phyloP scores from a whole-genome alignment of 768 basidiomycete genomes.

The Termitomyces bulborhizus region DNA sequence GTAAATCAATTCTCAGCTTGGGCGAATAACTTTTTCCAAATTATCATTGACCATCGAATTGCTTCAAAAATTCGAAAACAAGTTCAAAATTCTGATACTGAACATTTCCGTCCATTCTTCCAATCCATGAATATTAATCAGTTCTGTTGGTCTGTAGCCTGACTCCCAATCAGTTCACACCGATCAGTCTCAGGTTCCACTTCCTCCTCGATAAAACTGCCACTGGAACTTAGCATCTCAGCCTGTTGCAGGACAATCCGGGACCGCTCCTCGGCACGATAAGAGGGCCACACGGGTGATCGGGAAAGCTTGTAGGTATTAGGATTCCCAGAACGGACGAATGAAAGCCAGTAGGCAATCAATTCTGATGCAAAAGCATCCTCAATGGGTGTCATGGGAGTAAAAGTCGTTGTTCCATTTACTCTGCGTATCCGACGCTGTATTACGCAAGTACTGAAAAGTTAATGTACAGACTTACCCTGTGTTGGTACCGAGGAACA shows the following conservation, averaged over 20 bases:
- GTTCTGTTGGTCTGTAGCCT: conserved; percentile 9
- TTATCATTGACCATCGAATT: background rate
- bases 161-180: conserved; percentile 21
- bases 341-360: conserved; percentile 63
- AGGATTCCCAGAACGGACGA: conserved; percentile 50
- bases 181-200: conserved; percentile 27
- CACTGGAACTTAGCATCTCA: conserved; percentile 24
- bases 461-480: conserved; percentile 32
- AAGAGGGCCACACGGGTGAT: conserved; percentile 46
- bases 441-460: background rate
- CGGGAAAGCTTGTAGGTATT: conserved; percentile 47
- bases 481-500: conserved; percentile 56
- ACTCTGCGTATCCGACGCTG: conserved; percentile 1
- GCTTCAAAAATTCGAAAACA: background rate
- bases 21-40: background rate
- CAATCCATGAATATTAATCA: background rate
- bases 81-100: background rate
- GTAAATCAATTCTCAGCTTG: too few relatives aligned
- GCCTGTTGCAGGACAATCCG: conserved; percentile 43
- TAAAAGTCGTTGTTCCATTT: conserved; percentile 11
- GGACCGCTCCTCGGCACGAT: conserved; percentile 20
- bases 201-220: conserved; percentile 36
- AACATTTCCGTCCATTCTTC: background rate
- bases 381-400: conserved; percentile 33
- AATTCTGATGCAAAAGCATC: conserved; percentile 50